Base-by-base conservation (phyloP, 2,329 filamentous ascomycete genomes). In the Kalmusia sp. region DNA sequence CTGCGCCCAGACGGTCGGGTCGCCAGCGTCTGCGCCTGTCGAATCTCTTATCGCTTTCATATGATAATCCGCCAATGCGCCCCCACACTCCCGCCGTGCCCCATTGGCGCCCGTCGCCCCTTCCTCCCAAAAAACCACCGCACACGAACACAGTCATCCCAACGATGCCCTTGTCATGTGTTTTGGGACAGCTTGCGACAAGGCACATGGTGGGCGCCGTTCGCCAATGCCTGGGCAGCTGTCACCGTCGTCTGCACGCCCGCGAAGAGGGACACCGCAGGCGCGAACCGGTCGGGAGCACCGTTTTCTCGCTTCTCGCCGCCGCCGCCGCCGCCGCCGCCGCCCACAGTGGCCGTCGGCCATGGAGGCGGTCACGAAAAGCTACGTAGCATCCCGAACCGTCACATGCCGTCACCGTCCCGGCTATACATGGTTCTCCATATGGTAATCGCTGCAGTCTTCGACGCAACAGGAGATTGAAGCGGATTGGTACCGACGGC, bases 311-410 rank as follows among this genome's bases (percentile, higher is more conserved):
- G 37, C 12, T 19, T 4, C 14, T 24, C 22, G 1, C 41, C 31
- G 31, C 34, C 49, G 41, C 14, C 41, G 49, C 41, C 34, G n/a
- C n/a, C 22, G 1, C 41, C 31, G 31, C 34, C 49, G 41, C 14
- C 41, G 49, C 41, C 34, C 49, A 46, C 27, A 40, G 24, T 49
- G 34, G 63, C 65, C 64, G 62, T 37, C 65, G 65, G 62, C 65
- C 57, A 66, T 50, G 25, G 21, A 49, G n/a, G 55, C 61, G 51
- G 61, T 64, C 55, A 60, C 59, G 33, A 56, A 58, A 52, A 54
- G 62, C 57, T 43, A 57, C 58, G 52, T 54, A 49, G 53, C 51
- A 53, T 52, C 34, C 33, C n/a, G 35, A 24, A 44, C 38, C 51
- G 51, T 49, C 54, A 59, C 52, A 55, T 57, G 57, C 44, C 52